Evolutionary conservation across 2,329 filamentous ascomycete species (phyloP), one percentile per base, ranked within the genome.

Genomic region (Fusarium sp.): DNA sequence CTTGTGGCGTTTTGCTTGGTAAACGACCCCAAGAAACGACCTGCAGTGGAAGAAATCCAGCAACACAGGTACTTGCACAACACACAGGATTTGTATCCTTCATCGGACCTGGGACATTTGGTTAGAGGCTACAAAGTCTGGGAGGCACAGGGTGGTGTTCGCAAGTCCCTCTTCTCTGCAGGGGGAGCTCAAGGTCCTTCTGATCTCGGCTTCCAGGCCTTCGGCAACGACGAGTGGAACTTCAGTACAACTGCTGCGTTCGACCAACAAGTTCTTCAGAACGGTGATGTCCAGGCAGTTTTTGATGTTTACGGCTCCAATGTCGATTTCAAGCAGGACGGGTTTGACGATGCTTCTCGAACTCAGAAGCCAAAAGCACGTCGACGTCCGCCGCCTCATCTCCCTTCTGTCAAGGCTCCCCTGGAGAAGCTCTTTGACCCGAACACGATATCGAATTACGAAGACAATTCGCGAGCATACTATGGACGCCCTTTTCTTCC

Each of bases 1-100:
- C 84, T 96, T 10, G 86, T 94, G 19, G 86, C 91, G 1, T 93
- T 90, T 72, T 93, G 92, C 67, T 82, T 96, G 13, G 86, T 90
- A 68, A 87, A 90, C 47, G 86, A 92, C 57, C 89, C 91, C 2
- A 81, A 86, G 41, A 84, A 89, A 65, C 87, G 92, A 3, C 92
- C 92, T 0, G 86, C 87, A 0, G 90, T 93, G 39, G 87, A 90
- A 67, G 81, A 89, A 44, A 87, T 94, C 10, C 86, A 94, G 64
- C 83, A 86, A 44, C 92, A 94, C 73, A 84, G 84, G 0, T 94
- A 92, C 75, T 86, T 94, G 56, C 81, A 81, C 60, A 87, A 89
- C 61, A 92, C 90, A 0, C 82, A 83, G 8, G 81, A 86, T 15
- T 81, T 81, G 44, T 90, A 92, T 71, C 92, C 92, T 0, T 88